Conservation (phyloP, 2,329 filamentous ascomycete genomes). For the Raffaelea deltoideospora region DNA sequence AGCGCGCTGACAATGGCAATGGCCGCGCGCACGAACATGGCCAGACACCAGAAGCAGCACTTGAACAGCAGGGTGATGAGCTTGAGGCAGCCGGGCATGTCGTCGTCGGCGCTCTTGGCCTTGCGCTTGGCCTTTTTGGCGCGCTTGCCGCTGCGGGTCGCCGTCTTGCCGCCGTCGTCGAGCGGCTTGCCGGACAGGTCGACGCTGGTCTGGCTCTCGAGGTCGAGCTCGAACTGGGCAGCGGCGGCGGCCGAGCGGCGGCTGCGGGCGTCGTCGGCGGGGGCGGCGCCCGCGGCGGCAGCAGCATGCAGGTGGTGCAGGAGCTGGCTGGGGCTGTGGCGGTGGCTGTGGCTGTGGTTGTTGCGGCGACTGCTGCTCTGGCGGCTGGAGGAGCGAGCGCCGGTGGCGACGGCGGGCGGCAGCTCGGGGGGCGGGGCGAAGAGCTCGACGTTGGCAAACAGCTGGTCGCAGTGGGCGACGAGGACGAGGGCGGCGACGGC, state of each 20-base stretch:
- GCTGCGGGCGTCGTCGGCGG: conserved; percentile 8
- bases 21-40: conserved; percentile 37
- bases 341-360: background rate
- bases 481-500: conserved; percentile 44
- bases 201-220: conserved; percentile 42
- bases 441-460: conserved; percentile 31
- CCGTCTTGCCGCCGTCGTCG: conserved; percentile 3
- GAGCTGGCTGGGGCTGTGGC: background rate
- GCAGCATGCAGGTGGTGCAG: too few relatives aligned
- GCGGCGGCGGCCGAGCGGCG: conserved; percentile 19
- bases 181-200: conserved; percentile 27
- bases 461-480: conserved; percentile 41
- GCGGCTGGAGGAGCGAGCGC: conserved; percentile 5
- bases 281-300: background rate
- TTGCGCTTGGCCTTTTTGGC: conserved; percentile 1
- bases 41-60: conserved; percentile 41
- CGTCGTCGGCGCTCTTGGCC: conserved; percentile 21
- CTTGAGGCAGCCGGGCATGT: conserved; percentile 32
- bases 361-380: conserved; percentile 11
- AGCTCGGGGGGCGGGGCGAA: conserved; percentile 40
- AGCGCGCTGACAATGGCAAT: conserved; percentile 33
- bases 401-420: conserved; percentile 10
- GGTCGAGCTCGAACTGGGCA: conserved; percentile 45
- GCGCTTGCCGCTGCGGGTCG: background rate
- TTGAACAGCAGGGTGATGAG: conserved; percentile 40